Percentiles rank a stretch among this genome's conserved stretches.
phyloP scores from a whole-genome alignment of 257 asterid species.

The Rehmannia glutinosa region DNA sequence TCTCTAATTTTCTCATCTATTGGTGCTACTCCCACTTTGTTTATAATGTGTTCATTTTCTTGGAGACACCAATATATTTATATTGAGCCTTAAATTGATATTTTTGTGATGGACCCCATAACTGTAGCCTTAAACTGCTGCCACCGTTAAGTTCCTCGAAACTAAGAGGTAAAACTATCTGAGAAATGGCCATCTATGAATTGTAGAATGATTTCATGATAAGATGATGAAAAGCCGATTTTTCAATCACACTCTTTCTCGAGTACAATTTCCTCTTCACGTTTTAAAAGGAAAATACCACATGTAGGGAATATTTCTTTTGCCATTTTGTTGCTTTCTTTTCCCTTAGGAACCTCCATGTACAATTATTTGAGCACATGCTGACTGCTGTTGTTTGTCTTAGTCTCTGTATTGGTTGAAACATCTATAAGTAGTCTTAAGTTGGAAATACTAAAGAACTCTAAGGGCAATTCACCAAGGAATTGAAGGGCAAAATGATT shows the following conservation, averaged over 20 bases:
- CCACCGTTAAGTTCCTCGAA: neutral
- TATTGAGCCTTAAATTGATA: neutral
- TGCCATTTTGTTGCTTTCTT: neutral
- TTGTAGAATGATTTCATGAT: no score
- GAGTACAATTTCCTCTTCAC: no score
- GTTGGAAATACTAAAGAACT: neutral
- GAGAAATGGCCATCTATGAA: neutral
- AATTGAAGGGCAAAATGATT: no score
- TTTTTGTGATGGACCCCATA: no score
- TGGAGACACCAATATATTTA: neutral
- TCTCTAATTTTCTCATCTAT: no score
- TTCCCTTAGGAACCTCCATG: neutral
- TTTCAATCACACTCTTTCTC: no score
- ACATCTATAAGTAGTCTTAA: neutral
- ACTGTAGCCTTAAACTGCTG: neutral
- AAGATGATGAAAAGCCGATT: no score
- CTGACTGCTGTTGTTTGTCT: neutral
- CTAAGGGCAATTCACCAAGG: no score
- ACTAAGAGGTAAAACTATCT: neutral
- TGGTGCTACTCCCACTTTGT: no score
- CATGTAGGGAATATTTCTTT: no score
- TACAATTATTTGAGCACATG: neutral
- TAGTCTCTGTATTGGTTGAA: neutral
- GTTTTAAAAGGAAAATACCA: no score
- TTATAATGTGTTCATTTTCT: no score